phyloP scores from a whole-genome alignment of 2,329 filamentous ascomycete genomes.

The Diaporthe aspalathi region DNA sequence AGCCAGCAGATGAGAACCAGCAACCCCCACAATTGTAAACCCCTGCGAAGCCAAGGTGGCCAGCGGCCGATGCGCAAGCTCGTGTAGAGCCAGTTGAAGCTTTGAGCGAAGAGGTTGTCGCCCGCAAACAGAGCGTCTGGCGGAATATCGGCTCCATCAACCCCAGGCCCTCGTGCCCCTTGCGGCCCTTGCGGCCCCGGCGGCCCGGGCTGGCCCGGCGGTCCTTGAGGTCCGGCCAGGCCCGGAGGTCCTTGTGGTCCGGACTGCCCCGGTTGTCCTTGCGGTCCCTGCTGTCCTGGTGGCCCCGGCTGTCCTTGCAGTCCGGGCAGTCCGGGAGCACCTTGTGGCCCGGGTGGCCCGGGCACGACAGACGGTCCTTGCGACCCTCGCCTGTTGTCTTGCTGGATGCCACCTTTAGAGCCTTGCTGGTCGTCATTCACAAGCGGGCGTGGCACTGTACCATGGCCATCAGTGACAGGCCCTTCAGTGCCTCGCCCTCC shows the following conservation, averaged over 20 bases:
- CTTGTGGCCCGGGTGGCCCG: background rate
- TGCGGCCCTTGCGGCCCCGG: background rate
- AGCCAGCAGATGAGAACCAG: slow-evolving; percentile 9
- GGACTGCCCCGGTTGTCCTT: no score
- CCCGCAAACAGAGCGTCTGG: background rate
- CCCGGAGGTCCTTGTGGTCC: background rate
- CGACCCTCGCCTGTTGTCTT: background rate
- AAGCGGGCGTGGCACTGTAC: slow-evolving; percentile 3
- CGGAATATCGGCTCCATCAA: background rate
- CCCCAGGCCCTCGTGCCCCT: background rate
- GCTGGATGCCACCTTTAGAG: background rate
- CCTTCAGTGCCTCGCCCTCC: background rate
- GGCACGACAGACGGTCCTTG: background rate
- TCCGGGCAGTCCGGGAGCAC: background rate
- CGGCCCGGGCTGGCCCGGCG: background rate
- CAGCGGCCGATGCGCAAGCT: background rate
- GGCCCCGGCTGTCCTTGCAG: background rate
- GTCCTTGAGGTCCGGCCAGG: background rate
- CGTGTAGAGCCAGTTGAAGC: background rate
- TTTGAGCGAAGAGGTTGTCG: background rate
- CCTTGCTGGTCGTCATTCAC: background rate
- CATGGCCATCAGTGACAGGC: no score
- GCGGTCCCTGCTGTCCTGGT: background rate
- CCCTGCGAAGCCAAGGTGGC: slow-evolving; percentile 14
- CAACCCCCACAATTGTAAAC: slow-evolving; percentile 29